Percentiles rank a stretch among this genome's conserved stretches.
Conservation (phyloP, 2,329 filamentous ascomycete species). For the Geosmithia morbida region DNA sequence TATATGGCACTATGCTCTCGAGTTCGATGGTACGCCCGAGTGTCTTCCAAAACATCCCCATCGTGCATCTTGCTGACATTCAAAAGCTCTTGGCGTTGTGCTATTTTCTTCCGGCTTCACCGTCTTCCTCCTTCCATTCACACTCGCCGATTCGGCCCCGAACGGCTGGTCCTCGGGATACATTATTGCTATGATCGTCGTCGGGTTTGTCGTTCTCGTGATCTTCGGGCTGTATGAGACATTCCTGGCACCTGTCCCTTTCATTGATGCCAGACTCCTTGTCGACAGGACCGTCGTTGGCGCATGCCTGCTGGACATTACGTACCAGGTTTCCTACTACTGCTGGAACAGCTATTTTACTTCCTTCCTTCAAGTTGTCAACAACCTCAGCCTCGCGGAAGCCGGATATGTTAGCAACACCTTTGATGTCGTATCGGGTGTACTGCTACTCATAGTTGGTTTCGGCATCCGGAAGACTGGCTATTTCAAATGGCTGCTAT, state of each 20-base stretch:
- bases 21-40: constrained; percentile 36
- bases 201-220: constrained; percentile 43
- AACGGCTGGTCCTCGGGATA: constrained; percentile 34
- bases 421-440: constrained; percentile 33
- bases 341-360: constrained; percentile 39
- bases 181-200: constrained; percentile 45
- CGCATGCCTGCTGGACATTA: constrained; percentile 27
- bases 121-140: constrained; percentile 52
- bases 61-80: not conserved
- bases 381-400: constrained; percentile 23
- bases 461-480: constrained; percentile 28
- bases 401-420: constrained; percentile 33
- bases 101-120: constrained; percentile 41
- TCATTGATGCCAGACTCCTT: constrained; percentile 38
- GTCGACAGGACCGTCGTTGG: constrained; percentile 35
- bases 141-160: constrained; percentile 30
- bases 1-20: constrained; percentile 31
- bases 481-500: constrained; percentile 32
- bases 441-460: constrained; percentile 33
- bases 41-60: not conserved
- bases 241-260: constrained; percentile 38
- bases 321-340: constrained; percentile 34
- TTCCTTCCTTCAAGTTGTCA: constrained; percentile 40
- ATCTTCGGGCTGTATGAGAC: constrained; percentile 42
- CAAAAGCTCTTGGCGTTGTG: constrained; percentile 33